These are phyloP conservation scores for Pseudogymnoascus sp. DNA, from an alignment of 2,329 filamentous ascomycete species.

Conservation along the genomic window DNA sequence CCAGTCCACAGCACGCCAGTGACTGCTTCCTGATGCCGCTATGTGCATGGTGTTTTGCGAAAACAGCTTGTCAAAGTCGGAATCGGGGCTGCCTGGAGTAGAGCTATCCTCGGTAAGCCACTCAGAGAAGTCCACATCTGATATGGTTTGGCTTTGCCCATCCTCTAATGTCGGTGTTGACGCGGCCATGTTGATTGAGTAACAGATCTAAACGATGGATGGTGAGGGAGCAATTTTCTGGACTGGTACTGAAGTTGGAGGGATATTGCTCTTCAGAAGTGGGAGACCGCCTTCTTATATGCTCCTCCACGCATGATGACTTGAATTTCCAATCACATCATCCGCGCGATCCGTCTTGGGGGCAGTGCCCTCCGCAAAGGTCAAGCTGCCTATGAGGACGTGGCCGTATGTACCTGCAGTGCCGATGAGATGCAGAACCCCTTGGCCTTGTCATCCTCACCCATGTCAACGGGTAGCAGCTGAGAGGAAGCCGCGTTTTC, in stretches of 20 bases:
- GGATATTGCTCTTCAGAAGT: background rate
- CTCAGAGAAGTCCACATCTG: too few relatives aligned
- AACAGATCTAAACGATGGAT: background rate
- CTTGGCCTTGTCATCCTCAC: background rate
- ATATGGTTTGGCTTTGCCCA: background rate
- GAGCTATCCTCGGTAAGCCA: background rate
- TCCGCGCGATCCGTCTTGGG: background rate
- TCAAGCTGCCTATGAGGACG: too few relatives aligned
- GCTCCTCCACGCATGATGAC: background rate
- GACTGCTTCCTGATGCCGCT: background rate
- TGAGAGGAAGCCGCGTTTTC: too few relatives aligned
- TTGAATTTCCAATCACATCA: background rate
- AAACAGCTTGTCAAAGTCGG: background rate
- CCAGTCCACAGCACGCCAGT: background rate
- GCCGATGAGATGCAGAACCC: background rate
- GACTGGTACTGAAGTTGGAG: too few relatives aligned
- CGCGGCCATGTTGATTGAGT: background rate
- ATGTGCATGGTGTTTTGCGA: background rate
- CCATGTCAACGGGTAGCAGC: too few relatives aligned
- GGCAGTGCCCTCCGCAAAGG: too few relatives aligned
- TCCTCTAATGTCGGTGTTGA: background rate
- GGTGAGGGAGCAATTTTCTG: background rate
- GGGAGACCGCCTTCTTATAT: background rate
- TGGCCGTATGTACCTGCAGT: background rate
- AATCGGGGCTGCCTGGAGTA: background rate